A percentile compares a stretch with the other conserved stretches of the same genome.
Evolutionary conservation across 495 filamentous ascomycete genomes (phyloP).

Genomic region (Cercophora sp.): DNA sequence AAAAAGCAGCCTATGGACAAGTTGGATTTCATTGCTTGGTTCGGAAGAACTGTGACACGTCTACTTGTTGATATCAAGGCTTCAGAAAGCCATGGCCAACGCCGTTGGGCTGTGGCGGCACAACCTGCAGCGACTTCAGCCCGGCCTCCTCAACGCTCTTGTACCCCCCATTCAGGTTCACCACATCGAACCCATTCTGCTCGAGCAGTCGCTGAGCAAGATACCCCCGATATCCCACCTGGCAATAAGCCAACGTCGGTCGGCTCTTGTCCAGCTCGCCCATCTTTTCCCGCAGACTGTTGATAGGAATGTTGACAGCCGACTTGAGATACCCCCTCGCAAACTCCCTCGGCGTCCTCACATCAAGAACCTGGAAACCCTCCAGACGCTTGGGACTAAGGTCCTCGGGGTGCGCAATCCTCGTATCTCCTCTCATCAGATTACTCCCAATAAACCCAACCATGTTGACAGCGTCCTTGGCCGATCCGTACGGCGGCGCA

Average conservation of each 20-base stretch:
- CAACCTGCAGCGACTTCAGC: conserved; percentile 1
- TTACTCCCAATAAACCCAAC: conserved; percentile 28
- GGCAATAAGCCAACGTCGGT: conserved; percentile 21
- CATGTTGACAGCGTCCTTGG: conserved; percentile 36
- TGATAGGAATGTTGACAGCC: conserved; percentile 22
- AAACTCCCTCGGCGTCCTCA: conserved; percentile 23
- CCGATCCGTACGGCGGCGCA: conserved; percentile 31
- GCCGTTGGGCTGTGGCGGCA: too few species aligned
- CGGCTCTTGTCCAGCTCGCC: conserved; percentile 16
- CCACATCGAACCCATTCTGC: conserved; percentile 27
- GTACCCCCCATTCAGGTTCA: conserved; percentile 31
- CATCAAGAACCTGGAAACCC: conserved; percentile 23
- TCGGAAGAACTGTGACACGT: neutral
- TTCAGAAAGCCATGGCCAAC: too few species aligned
- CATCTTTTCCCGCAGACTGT: conserved; percentile 18
- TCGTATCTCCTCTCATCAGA: conserved; percentile 26
- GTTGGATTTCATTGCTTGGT: neutral
- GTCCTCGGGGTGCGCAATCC: conserved; percentile 26
- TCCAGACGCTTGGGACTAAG: conserved; percentile 11
- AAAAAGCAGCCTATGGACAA: neutral
- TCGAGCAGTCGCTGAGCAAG: conserved; percentile 28
- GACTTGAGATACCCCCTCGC: conserved; percentile 16
- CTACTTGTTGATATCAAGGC: neutral
- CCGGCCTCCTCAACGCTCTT: conserved; percentile 11
- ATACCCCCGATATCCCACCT: conserved; percentile 28